A percentile compares a stretch with the other conserved stretches of the same genome.
Conservation (phyloP, 139 green algal genomes). For the Trebouxia sp. region DNA sequence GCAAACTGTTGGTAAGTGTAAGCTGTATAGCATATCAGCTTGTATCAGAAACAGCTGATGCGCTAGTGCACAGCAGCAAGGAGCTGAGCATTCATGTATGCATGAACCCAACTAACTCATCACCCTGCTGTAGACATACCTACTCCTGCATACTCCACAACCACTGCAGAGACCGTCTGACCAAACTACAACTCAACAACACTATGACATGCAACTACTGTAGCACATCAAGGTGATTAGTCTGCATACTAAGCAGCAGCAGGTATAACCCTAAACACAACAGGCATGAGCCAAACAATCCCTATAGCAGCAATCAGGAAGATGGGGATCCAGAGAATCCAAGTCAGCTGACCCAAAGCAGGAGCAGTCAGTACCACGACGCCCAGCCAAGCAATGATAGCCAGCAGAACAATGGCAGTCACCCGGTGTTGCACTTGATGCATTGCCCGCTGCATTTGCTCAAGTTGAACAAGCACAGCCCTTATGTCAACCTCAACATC, state of each 20-base stretch:
- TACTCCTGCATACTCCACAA: no score
- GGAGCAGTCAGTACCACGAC: neutral
- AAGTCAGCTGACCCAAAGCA: neutral
- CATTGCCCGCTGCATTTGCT: neutral
- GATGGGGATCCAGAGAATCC: constrained; percentile 4
- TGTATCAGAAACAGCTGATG: no score
- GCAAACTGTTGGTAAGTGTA: no score
- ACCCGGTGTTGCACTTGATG: neutral
- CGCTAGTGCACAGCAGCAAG: no score
- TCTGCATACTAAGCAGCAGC: neutral
- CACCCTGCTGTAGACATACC: no score
- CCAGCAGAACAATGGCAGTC: neutral
- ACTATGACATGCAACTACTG: no score
- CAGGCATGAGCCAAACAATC: neutral
- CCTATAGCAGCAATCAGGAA: constrained; percentile 5
- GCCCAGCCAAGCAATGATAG: constrained; percentile 4
- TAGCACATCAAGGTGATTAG: no score
- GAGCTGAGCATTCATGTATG: no score
- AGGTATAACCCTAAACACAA: neutral
- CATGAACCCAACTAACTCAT: no score
- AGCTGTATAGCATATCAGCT: no score
- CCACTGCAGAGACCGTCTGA: no score
- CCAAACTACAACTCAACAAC: no score
- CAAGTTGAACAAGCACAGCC: neutral
- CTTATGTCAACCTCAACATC: neutral